phyloP scores from a whole-genome alignment of 106 monocot genomes.

The Phalaenopsis equestris region DNA sequence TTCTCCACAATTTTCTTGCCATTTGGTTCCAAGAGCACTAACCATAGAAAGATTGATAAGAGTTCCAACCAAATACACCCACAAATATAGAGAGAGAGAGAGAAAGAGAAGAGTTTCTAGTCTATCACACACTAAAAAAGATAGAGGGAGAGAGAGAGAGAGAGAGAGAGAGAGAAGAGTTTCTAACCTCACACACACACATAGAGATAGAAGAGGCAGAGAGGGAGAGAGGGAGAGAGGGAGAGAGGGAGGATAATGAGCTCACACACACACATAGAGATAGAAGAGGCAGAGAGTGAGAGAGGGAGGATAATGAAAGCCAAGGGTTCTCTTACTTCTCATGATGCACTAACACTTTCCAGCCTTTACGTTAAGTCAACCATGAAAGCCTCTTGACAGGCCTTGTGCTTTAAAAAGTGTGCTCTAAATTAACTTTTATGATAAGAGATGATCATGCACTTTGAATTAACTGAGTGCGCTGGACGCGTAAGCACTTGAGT shows the following conservation, averaged over 20 bases:
- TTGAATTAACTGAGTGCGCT: too few species aligned
- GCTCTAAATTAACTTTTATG: too few species aligned
- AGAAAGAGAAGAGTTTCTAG: neutral
- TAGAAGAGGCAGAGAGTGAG: neutral
- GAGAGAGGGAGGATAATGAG: neutral
- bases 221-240: too few species aligned
- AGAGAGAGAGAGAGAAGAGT: neutral
- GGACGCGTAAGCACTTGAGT: too few species aligned
- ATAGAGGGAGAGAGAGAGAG: too few species aligned
- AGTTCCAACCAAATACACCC: too few species aligned
- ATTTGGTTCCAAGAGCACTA: too few species aligned
- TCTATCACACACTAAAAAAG: too few species aligned
- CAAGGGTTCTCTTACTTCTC: neutral
- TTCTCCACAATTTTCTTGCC: neutral
- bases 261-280: too few species aligned
- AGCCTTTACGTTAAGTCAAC: neutral
- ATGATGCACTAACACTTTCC: neutral
- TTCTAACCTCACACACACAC: neutral
- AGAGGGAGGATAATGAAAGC: neutral
- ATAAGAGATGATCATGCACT: too few species aligned
- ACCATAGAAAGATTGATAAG: too few species aligned
- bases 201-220: too few species aligned
- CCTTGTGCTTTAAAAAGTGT: neutral
- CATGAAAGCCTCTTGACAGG: neutral
- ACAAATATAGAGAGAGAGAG: neutral